Evolutionary conservation across 805 yeast species (phyloP).

Genomic region (Metschnikowia drakensbergensis): DNA sequence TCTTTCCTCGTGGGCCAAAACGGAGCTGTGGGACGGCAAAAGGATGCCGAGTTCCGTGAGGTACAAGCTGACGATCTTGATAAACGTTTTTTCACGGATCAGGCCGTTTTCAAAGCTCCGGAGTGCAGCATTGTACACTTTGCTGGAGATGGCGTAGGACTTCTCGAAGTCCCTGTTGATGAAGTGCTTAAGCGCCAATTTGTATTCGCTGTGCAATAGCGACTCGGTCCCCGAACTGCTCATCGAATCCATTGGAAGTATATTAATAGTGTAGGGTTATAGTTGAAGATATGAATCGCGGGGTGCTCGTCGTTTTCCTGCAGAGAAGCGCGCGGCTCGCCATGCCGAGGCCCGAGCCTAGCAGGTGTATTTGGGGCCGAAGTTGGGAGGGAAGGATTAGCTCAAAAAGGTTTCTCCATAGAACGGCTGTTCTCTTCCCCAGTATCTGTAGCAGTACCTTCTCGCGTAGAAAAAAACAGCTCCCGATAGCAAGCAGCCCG

Average conservation of each 20-base stretch:
- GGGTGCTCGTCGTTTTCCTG: background rate
- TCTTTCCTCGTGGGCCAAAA: conserved; percentile 6
- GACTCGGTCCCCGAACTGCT: conserved; percentile 11
- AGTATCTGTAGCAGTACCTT: conserved; percentile 6
- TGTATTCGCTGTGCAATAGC: conserved; percentile 21
- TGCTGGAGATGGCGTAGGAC: conserved; percentile 27
- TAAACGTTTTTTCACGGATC: conserved; percentile 27
- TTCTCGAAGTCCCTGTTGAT: conserved; percentile 34
- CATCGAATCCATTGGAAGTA: background rate
- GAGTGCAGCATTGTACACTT: conserved; percentile 22
- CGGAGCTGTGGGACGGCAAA: conserved; percentile 7
- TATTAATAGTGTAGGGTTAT: background rate
- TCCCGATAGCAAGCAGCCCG: conserved; percentile 43
- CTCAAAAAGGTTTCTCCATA: conserved; percentile 16
- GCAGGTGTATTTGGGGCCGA: too few relatives aligned
- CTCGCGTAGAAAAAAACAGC: conserved; percentile 25
- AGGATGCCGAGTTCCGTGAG: conserved; percentile 33
- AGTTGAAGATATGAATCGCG: background rate
- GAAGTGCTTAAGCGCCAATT: conserved; percentile 36
- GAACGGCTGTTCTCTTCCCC: conserved; percentile 10
- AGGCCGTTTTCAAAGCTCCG: conserved; percentile 22
- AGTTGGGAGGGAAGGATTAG: background rate
- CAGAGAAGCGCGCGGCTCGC: background rate
- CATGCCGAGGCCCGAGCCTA: background rate
- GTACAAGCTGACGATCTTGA: conserved; percentile 34